Evolutionary conservation across 441 rosid species (phyloP).

Genomic region (Erodium trifolium): DNA sequence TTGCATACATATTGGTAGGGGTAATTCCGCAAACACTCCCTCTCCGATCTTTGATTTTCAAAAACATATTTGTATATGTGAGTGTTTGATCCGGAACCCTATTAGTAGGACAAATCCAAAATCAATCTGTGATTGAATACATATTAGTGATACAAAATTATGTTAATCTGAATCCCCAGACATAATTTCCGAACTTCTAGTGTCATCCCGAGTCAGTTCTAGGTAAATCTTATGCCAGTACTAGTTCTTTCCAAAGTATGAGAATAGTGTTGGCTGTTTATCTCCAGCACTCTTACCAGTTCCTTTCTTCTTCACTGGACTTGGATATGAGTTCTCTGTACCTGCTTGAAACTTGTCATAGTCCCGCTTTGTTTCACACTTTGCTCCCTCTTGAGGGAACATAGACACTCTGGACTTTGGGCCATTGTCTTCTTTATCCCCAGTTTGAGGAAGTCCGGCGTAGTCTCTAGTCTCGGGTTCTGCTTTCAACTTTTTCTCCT

Average conservation of each 20-base stretch:
- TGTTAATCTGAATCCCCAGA: neutral
- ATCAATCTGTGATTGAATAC: neutral
- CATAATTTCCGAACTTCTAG: neutral
- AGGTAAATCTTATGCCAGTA: no score
- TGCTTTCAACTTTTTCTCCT: slow-evolving; percentile 26
- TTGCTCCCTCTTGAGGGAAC: slow-evolving; percentile 14
- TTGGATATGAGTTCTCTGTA: slow-evolving; percentile 16
- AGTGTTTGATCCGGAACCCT: no score
- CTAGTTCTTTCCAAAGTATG: slow-evolving; percentile 53
- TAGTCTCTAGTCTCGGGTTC: slow-evolving; percentile 25
- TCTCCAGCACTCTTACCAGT: slow-evolving; percentile 30
- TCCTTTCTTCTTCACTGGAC: slow-evolving; percentile 37
- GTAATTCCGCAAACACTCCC: no score
- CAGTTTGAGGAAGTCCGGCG: neutral
- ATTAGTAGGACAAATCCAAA: no score
- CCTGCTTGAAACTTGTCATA: slow-evolving; percentile 27
- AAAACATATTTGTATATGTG: no score
- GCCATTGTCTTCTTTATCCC: slow-evolving; percentile 22
- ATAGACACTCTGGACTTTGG: slow-evolving; percentile 13
- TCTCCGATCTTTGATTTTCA: no score
- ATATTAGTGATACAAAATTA: neutral
- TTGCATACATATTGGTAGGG: no score
- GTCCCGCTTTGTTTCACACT: slow-evolving; percentile 33
- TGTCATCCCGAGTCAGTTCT: neutral
- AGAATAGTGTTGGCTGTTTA: slow-evolving; percentile 56